Base-by-base conservation (phyloP, 805 yeast species). In the Ogataea philodendri region DNA sequence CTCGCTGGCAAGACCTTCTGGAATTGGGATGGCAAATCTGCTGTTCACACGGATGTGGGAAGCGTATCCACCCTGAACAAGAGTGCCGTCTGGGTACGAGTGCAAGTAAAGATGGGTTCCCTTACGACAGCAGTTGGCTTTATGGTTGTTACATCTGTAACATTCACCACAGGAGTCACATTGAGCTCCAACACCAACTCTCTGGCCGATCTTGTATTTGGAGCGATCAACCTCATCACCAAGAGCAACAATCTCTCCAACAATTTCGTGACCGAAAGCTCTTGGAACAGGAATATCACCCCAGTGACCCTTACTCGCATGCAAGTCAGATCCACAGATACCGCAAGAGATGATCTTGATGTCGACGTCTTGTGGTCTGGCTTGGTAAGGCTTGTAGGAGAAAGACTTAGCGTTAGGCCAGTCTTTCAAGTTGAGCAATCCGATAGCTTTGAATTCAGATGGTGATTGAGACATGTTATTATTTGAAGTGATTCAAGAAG, bases 131-230 rank as follows among this genome's bases (percentile, higher is more conserved):
- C 63, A 60, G 19, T 49, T 52, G 37, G 80, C 82, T 54, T 78
- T 70, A 48, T 66, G 69, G 23, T 52, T 44, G 15, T 66, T 55
- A 68, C 88, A 85, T 52, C 76, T 67, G 30, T 66, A 52, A 63
- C 94, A 85, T 10, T 72, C 62, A 37, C 68, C 59, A 64, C 94
- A 84, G 23, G 83, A 65, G 39, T 62, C 65, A 16, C 70, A 66
- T 52, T 75, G 79, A 16, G 93, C 90, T 49, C 95, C 95, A 32
- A 83, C 71, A 36, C 90, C 95, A 17, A 83, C 93, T 46, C 86
- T 68, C 46, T 84, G 80, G 38, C 94, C 95, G n/a, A 81, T 56
- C 55, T 69, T 74, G 65, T 60, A 69, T 36, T 44, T 66, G 8
- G 59, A 55, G 44, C 13, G 5, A 16, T 34, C 38, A 5, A 83